Conservation (phyloP, 139 green algal genomes). For the Coelastrella sp. region DNA sequence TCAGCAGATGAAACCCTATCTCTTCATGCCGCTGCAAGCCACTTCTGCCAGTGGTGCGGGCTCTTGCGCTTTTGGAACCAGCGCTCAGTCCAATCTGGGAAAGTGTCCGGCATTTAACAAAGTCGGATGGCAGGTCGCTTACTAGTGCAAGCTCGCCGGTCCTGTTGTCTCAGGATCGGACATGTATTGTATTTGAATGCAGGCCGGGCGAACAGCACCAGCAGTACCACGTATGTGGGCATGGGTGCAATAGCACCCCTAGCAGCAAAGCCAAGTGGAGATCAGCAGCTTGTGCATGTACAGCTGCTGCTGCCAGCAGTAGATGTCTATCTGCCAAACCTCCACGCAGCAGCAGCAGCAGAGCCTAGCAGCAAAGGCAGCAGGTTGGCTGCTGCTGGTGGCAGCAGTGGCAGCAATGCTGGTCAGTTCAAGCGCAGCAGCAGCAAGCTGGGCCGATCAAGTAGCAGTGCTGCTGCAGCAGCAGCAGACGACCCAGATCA, state of each 20-base stretch:
- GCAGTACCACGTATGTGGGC: not conserved
- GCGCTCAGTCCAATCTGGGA: no score
- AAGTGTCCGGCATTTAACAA: no score
- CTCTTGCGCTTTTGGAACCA: no score
- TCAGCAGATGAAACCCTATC: no score
- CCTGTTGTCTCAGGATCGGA: no score
- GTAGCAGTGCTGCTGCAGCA: not conserved
- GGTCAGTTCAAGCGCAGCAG: not conserved
- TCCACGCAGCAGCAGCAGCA: not conserved
- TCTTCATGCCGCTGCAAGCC: no score
- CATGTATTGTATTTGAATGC: not conserved
- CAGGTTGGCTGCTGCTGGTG: not conserved
- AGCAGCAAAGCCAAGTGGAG: not conserved
- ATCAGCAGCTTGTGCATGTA: not conserved
- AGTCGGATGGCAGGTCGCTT: not conserved
- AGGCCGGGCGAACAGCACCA: not conserved
- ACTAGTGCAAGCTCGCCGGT: not conserved
- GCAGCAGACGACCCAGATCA: not conserved
- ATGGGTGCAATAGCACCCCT: not conserved
- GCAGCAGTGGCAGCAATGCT: not conserved
- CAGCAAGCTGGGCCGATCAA: not conserved
- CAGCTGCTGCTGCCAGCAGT: constrained; percentile 9
- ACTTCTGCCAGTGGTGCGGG: no score
- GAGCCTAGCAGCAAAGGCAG: not conserved
- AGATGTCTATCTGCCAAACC: not conserved